Percentiles rank a stretch among this genome's conserved stretches.
These are phyloP conservation scores for Wallacemonas sp. DNA, from an alignment of 208 protist species.

Conservation along the genomic window DNA sequence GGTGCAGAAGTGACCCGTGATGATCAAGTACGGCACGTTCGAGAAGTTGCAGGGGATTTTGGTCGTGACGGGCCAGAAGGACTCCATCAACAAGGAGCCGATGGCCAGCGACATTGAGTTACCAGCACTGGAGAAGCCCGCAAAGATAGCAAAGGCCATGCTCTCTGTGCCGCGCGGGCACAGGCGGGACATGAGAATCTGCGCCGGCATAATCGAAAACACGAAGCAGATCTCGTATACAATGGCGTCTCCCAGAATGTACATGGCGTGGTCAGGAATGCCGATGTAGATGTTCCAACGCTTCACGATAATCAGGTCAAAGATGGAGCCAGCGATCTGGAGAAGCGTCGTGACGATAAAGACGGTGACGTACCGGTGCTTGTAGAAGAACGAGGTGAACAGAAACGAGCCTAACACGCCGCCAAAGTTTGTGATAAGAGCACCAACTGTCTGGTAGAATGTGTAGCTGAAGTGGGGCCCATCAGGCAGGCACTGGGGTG, in stretches of 20 bases:
- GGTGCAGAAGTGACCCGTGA: conserved; percentile 34
- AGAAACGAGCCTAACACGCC: conserved; percentile 25
- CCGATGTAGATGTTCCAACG: conserved; percentile 42
- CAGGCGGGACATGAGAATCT: conserved; percentile 52
- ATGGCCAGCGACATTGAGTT: conserved; percentile 41
- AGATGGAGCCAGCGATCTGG: conserved; percentile 32
- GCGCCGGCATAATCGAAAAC: conserved; percentile 55
- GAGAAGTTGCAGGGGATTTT: conserved; percentile 56
- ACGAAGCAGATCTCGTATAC: conserved; percentile 47
- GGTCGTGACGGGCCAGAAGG: conserved; percentile 35
- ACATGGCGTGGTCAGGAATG: conserved; percentile 47
- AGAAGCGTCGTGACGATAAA: conserved; percentile 37
- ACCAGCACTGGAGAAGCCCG: conserved; percentile 48
- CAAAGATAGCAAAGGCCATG: conserved; percentile 55
- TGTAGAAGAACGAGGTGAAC: conserved; percentile 42
- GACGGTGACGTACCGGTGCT: conserved; percentile 34
- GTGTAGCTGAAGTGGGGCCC: conserved; percentile 59
- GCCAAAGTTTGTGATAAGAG: conserved; percentile 33
- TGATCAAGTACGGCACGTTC: conserved; percentile 41
- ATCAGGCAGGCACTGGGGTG: conserved; percentile 27
- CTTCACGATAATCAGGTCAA: conserved; percentile 57
- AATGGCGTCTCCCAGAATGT: conserved; percentile 65
- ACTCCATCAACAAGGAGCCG: conserved; percentile 54
- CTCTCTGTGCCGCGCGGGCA: conserved; percentile 62
- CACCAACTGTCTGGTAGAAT: conserved; percentile 51